Evolutionary conservation across 345 rosid species (phyloP).

Genomic region (Sisymbrium altissimum): DNA sequence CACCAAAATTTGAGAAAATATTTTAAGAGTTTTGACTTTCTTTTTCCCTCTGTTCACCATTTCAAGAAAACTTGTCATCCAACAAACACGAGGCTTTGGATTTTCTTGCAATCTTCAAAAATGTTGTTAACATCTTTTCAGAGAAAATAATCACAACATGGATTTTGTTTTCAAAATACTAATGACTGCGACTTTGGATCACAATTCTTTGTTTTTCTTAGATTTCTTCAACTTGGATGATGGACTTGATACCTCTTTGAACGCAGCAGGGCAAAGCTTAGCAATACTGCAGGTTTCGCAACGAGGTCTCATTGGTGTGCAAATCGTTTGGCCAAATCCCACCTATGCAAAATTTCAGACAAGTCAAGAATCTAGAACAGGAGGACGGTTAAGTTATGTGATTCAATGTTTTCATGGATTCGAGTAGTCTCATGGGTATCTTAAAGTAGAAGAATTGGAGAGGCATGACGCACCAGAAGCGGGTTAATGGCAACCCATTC

Average conservation of each 20-base stretch:
- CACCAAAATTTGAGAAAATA: too few species aligned
- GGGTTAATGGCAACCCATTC: slow-evolving; percentile 94
- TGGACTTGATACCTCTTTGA: slow-evolving; percentile 65
- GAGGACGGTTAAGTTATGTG: not conserved
- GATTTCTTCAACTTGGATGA: slow-evolving; percentile 54
- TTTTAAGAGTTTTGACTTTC: too few species aligned
- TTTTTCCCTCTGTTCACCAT: too few species aligned
- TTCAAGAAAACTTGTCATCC: too few species aligned
- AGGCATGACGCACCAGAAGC: slow-evolving; percentile 56
- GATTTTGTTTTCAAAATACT: too few species aligned
- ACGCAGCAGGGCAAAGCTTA: slow-evolving; percentile 84
- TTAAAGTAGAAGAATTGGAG: not conserved
- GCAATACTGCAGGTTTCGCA: slow-evolving; percentile 60
- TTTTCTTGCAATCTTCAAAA: too few species aligned
- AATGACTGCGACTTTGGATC: not conserved
- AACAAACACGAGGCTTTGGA: too few species aligned
- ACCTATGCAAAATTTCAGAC: slow-evolving; percentile 39
- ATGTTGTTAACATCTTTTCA: not conserved
- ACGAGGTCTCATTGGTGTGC: slow-evolving; percentile 81
- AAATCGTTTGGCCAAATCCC: slow-evolving; percentile 90
- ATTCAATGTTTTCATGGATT: not conserved
- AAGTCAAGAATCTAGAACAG: not conserved
- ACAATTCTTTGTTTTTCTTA: slow-evolving; percentile 34
- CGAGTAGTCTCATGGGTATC: not conserved
- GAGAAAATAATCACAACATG: not conserved